Base-by-base conservation (phyloP, 208 protist species). In the Crithidia mellificae region DNA sequence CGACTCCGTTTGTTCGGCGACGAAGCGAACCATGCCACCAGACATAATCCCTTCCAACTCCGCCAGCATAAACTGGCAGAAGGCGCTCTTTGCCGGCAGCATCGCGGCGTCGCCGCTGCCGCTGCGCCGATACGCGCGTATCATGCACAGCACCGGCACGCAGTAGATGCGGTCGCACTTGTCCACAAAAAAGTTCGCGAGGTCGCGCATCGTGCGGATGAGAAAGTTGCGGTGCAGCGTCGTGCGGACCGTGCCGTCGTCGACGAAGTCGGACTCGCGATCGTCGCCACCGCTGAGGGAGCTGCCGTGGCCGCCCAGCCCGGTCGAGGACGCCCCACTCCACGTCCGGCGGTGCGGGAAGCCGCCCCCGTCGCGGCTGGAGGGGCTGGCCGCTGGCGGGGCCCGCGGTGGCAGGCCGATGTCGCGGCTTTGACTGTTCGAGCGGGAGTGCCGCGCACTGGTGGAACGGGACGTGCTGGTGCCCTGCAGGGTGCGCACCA, bases 1-100 rank as follows among this genome's bases (percentile, higher is more conserved):
- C 19, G 91, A 96, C 36, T 90, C 80, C 22, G 84, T 93, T 75
- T 96, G 91, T 73, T 96, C 88, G 47, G 85, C 86, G 17, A 94
- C 79, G 38, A 89, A 91, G 2, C 74, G 82, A 74, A 81, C 84
- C 66, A 93, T 77, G 7, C 74, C 80, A 14, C 72, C 73, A 19
- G 80, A 64, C 39, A 92, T 64, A n/a, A 91, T 68, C 30, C 51
- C 54, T 66, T 92, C 84, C 55, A 92, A 53, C 39, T 86, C 80
- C n/a, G 43, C 50, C 46, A 96, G 72, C 36, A 94, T 72, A 7
- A 50, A 61, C 58, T 84, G 74, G 59, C 86, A 91, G 66, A 93
- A 94, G 38, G 77, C 66, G 63, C 91, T 96, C 64, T 73, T 68
- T 7, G 78, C 53, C 22, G 80, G 73, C 69, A 76, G 68, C 76